Evolutionary conservation across 2,329 filamentous ascomycete species (phyloP), one percentile per base, ranked within the genome.

Genomic region (Paecilomyces formosus): DNA sequence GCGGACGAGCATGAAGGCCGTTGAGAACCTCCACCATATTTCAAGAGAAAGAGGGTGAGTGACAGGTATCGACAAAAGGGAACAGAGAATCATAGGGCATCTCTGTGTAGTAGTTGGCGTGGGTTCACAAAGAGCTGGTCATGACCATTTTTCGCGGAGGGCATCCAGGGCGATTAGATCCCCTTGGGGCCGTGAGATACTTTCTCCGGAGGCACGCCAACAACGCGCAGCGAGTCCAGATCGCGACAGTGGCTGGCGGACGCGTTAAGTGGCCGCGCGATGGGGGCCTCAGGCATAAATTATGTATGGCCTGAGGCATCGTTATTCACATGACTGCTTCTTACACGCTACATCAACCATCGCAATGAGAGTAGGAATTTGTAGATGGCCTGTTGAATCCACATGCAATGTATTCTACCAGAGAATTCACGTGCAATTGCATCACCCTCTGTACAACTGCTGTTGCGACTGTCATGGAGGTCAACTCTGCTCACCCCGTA

Each of bases 1-100:
- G 82, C 61, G 81, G 82, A 66, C 80, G 79, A 70, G 74, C 72
- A 66, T 79, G 76, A 64, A 83, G 72, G 64, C 73, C 72, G 58
- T 79, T 73, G 65, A 82, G 74, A 57, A 69, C 69, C 63, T 76
- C 74, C 63, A 75, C 74, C 74, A 76, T 76, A 65, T 65, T 76
- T 73, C 57, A 57, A 53, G 63, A 60, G 57, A 62, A 55, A 60
- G 55, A 58, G 54, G 58, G 50, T 39, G 54, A 26, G 53, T 55
- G 24, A 35, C 55, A 31, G 28, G 24, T 22, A 45, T 55, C 30
- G 51, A 60, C 35, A 21, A 61, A 58, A 59, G 54, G 57, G 59
- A 30, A 56, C 56, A 55, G 58, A 57, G 59, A 61, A 61, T 58
- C 55, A 63, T 68, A 51, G 61, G 68, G 63, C 70, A 73, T 73